Conservation (phyloP, 306 rosid species). For the Sphenostylis stenocarpa region DNA sequence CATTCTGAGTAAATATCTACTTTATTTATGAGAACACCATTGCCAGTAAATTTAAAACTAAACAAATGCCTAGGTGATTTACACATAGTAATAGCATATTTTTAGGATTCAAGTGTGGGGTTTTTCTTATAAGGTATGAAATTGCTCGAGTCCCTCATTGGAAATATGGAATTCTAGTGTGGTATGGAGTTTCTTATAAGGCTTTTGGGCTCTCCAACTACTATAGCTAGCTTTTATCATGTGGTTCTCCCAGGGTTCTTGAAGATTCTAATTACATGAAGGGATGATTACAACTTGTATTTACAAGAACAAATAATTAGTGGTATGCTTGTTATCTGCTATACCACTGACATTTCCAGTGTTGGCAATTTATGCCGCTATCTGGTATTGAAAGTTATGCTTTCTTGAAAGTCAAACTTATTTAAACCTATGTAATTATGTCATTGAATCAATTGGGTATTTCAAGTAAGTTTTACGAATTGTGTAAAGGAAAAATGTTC, state of each 20-base stretch:
- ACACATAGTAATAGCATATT: not conserved
- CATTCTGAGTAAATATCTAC: too few relatives aligned
- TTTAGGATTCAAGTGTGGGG: too few relatives aligned
- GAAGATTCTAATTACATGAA: not conserved
- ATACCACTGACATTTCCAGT: not conserved
- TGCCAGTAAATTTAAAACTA: not conserved
- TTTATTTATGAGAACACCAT: not conserved
- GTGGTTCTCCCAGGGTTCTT: too few relatives aligned
- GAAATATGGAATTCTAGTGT: too few relatives aligned
- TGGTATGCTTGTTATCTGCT: not conserved
- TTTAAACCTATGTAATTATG: not conserved
- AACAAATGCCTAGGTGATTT: not conserved
- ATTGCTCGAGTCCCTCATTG: too few relatives aligned
- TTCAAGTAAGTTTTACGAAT: not conserved
- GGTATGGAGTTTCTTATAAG: too few relatives aligned
- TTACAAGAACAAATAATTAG: not conserved
- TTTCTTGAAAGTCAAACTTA: constrained; percentile 5
- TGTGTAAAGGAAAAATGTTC: constrained; percentile 13
- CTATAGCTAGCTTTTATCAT: too few relatives aligned
- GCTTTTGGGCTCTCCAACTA: too few relatives aligned
- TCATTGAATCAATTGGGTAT: constrained; percentile 1
- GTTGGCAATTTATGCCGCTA: not conserved
- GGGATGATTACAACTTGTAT: not conserved
- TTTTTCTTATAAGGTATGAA: too few relatives aligned
- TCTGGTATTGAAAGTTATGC: not conserved